Base-by-base conservation (phyloP, 164 flowering plant genomes). In the Santalum album region DNA sequence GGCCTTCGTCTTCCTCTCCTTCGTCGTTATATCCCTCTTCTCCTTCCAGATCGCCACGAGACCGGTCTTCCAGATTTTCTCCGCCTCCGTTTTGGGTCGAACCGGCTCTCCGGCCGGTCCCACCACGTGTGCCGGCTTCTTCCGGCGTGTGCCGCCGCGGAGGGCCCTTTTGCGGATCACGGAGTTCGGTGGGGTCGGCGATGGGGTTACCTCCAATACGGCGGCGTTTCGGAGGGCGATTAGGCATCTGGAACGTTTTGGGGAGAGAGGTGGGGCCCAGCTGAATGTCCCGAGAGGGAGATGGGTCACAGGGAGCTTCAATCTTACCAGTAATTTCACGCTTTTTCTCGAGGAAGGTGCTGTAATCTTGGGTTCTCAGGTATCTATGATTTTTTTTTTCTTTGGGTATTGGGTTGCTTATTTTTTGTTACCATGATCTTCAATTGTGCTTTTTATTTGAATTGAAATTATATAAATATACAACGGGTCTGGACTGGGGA, bases 121-220 rank as follows among this genome's bases (percentile, higher is more conserved):
- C 27, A 17, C 22, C 16, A 47, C 46, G 42, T 88, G 92, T 47
- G 51, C 71, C 12, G 79, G 83, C 49, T 69, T 86, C 42, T 81
- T 70, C 62, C 45, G 51, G 12, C 51, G 26, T 36, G 59, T 36
- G 26, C 60, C 68, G 50, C 40, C 3, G 64, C 73, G 84, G 54
- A 70, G 36, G 69, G 56, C 60, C 51, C 79, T 74, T 24, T 66
- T 64, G 77, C 82, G 90, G 44, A 74, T 94, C 26, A 23, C 21
- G 50, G 96, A 87, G 21, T 94, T 89, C 64, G 99, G 97, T 0
- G 99, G 95, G 3, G 82, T 94, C 0, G 95, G 97, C 2, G 99
- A 94, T 60, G 99, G 99, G 2, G 53, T 40, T 42, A 84, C 90
- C 23, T 82, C 83, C 9, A 87, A 90, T 40, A 94, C 99, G 21